Evolutionary conservation across 1,139 yeast genomes (phyloP), one percentile per base, ranked within the genome.

Genomic region (Candida buenavistaensis): DNA sequence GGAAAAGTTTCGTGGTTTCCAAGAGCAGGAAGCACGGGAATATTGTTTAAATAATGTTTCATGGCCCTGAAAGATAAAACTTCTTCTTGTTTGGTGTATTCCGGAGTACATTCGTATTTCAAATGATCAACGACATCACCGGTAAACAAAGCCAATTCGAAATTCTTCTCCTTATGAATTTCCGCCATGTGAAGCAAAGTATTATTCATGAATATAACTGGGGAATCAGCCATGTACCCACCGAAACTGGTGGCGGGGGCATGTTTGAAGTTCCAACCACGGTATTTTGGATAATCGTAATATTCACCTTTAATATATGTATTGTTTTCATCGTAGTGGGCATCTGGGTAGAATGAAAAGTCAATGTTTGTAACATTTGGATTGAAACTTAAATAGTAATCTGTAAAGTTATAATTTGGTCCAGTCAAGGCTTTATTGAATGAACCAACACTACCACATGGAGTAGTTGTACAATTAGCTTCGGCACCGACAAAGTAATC

Each of bases 1-100:
- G 89, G 89, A 64, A 74, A 82, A 13, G 82, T 75, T 50, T 82
- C 89, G 53, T 82, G 89, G 55, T 82, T 82, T 12, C 90, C 89
- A 46, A 82, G 61, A 22, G 76, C 78, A 8, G 87, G 72, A 50
- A 64, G 80, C 10, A 82, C 75, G 3, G 87, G 83, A 12, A 78
- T 57, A 36, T 73, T 63, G 10, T 69, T 63, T 43, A 82, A 67
- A 51, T 64, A 72, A 33, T 67, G 59, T 51, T 80, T 82, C 64
- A 82, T 64, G 39, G 78, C 72, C 40, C 68, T 56, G 54, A 78
- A 69, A 1, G 77, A 57, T 25, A 58, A 56, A 32, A 67, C 64
- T 54, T 82, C 88, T 12, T 80, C 80, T 35, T 62, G 59, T 39
- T 75, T 58, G 22, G 81, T 75, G 43, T 66, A 64, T 28, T 73